Evolutionary conservation across 257 asterid genomes (phyloP), one percentile per base, ranked within the genome.

Genomic region (Voacanga thouarsii): DNA sequence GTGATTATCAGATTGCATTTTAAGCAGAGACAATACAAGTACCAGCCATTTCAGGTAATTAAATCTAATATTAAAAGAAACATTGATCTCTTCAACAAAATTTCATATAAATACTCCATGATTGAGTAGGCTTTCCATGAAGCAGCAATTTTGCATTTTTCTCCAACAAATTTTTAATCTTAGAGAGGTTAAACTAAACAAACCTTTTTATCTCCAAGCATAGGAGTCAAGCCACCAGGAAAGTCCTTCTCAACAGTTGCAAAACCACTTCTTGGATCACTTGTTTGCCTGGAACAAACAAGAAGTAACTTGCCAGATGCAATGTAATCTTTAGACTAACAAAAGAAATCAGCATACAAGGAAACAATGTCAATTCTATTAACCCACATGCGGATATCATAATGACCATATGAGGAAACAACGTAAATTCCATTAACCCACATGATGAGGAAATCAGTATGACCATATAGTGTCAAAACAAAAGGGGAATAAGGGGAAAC

Each of bases 131-230:
- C 49, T 37, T 19, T 1, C 12, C 43, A 44, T 30, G 2, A 49
- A 63, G 60, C n/a, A n/a, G 56, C 30, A 59, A 23, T 37, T 64
- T 18, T 19, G 19, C 55, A 15, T 30, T 33, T 61, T 23, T 7
- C 37, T 2, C 73, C 45, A 16, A 19, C 45, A 19, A 5, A 11
- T 7, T 24, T 56, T 21, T 21, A 59, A 28, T 18, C 24, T 4
- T 19, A 12, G 2, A 72, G 28, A 45, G 47, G 55, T 51, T 37
- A 43, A 80, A 63, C 12, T 24, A 26, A 59, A 82, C 88, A 78
- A 28, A 89, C 99, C 97, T 91, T 93, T 81, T 87, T 92, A 87
- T 93, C 97, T 74, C 98, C 98, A 41, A 90, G 97, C 97, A 95
- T 95, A 76, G 98, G 99, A 65, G 98, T 93, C 87, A 95, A 85